A percentile compares a stretch with the other conserved stretches of the same genome.
phyloP scores from a whole-genome alignment of 2,329 filamentous ascomycete species.

The Trematosphaeria pertusa region DNA sequence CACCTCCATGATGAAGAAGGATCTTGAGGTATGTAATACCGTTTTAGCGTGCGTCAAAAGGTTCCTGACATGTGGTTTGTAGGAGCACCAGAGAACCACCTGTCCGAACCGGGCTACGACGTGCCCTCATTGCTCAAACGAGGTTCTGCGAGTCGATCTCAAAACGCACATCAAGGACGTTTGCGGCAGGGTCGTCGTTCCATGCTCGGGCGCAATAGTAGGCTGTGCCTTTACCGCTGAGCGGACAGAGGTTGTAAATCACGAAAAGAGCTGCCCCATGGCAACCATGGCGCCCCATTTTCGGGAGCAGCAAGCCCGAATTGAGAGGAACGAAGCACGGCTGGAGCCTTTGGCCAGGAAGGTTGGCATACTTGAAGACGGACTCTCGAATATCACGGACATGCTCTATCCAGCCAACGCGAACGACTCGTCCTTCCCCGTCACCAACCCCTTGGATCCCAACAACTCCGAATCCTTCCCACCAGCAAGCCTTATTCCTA shows the following conservation, averaged over 20 bases:
- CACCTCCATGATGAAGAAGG: conserved; percentile 60
- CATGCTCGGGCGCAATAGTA: conserved; percentile 53
- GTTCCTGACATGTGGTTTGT: conserved; percentile 16
- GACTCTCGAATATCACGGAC: conserved; percentile 52
- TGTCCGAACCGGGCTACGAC: conserved; percentile 59
- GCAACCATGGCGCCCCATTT: conserved; percentile 56
- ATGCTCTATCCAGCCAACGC: conserved; percentile 48
- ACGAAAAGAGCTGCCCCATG: conserved; percentile 53
- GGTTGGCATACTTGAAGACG: conserved; percentile 54
- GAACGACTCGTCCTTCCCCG: conserved; percentile 39
- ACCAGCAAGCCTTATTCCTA: conserved; percentile 44
- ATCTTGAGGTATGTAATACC: conserved; percentile 55
- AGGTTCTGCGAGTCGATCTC: conserved; percentile 52
- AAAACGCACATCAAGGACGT: conserved; percentile 49
- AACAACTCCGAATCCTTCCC: conserved; percentile 32
- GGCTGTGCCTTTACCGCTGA: conserved; percentile 53
- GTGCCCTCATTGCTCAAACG: conserved; percentile 52
- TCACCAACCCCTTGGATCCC: conserved; percentile 43
- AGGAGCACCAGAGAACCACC: conserved; percentile 53
- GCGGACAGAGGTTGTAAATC: conserved; percentile 48
- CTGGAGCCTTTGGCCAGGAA: conserved; percentile 53
- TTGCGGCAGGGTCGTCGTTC: conserved; percentile 52
- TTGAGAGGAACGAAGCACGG: conserved; percentile 53
- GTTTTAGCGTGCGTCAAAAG: background rate
- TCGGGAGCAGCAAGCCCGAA: conserved; percentile 50